Evolutionary conservation across 108 stramenopile species (phyloP).

Genomic region (Thalassiosira profunda): DNA sequence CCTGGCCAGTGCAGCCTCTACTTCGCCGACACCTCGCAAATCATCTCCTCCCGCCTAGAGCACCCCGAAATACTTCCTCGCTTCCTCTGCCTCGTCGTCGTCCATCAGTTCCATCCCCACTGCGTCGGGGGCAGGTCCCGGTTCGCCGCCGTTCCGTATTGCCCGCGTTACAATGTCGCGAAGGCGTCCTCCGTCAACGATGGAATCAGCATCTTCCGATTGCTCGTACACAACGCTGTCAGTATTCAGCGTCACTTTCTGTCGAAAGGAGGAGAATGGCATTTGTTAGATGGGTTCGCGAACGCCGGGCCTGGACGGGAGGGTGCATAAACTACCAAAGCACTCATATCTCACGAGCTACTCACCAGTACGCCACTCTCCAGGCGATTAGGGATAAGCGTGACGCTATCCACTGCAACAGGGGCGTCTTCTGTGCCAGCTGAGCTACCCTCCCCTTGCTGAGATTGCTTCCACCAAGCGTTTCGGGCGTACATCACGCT

Average conservation of each 20-base stretch:
- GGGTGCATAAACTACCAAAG: conserved; percentile 6
- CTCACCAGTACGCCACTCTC: conserved; percentile 20
- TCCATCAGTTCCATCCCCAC: conserved; percentile 44
- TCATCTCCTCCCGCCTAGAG: conserved; percentile 34
- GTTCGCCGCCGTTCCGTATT: conserved; percentile 2
- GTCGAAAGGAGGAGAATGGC: no score
- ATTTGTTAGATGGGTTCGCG: no score
- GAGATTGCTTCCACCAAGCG: conserved; percentile 35
- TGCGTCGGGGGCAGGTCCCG: background rate
- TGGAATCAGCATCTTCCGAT: background rate
- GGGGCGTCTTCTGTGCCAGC: no score
- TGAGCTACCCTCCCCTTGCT: conserved; percentile 7
- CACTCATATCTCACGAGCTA: conserved; percentile 15
- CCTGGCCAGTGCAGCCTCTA: conserved; percentile 54
- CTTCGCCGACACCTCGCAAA: conserved; percentile 70
- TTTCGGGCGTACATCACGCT: conserved; percentile 44
- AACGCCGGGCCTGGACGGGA: no score
- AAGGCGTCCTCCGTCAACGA: conserved; percentile 4
- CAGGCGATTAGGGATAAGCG: conserved; percentile 26
- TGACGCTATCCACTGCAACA: conserved; percentile 24
- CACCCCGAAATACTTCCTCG: conserved; percentile 66
- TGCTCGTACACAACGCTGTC: conserved; percentile 6
- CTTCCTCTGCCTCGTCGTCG: conserved; percentile 68
- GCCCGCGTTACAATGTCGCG: background rate
- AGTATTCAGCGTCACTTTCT: conserved; percentile 6